Evolutionary conservation across 2,329 filamentous ascomycete genomes (phyloP), one percentile per base, ranked within the genome.

Genomic region (Penicillium italicum): DNA sequence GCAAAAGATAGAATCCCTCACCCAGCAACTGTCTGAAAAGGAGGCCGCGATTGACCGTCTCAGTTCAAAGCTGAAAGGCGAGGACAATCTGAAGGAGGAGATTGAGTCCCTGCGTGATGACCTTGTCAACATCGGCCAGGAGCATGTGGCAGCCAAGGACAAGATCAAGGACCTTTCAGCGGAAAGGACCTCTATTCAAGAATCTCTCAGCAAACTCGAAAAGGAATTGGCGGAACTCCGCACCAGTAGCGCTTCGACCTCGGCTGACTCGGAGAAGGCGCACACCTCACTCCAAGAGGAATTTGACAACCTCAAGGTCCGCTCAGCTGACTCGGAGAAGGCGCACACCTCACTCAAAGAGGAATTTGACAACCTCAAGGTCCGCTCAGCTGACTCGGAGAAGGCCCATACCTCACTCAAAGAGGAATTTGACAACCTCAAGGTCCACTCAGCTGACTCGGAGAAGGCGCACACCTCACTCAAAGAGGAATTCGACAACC

Each of bases 71-170:
- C 79, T 90, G 67, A 89, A 86, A 16, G 89, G 94, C 54, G 82
- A 86, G 66, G 90, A 93, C 51, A 87, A 87, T 20, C 78, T 96
- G 41, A 82, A 84, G 26, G 92, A 96, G 66, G 92, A 97, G 74
- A 89, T 97, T 56, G 91, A 95, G 65, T 86, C 84, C 4, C 77
- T 97, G 57, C 85, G 88, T 48, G 90, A 96, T 53, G 89, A 92
- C 61, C 77, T 97, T 8, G 76, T 93, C 41, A 80, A 85, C 46
- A 85, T 95, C 59, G 91, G 91, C 10, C 85, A 91, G 63, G 90
- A 95, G 57, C 88, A 93, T 65, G 90, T 96, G 11, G 86, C 90
- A 62, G 87, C 89, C 14, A 93, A 91, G 73, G 86, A 94, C 62
- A 86, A 83, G 70, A 75, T 85, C 48, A 86, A 95, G 74, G 79